These are phyloP conservation scores for Colletotrichum endophyticum DNA, from an alignment of 2,329 filamentous ascomycete genomes.

Conservation along the genomic window DNA sequence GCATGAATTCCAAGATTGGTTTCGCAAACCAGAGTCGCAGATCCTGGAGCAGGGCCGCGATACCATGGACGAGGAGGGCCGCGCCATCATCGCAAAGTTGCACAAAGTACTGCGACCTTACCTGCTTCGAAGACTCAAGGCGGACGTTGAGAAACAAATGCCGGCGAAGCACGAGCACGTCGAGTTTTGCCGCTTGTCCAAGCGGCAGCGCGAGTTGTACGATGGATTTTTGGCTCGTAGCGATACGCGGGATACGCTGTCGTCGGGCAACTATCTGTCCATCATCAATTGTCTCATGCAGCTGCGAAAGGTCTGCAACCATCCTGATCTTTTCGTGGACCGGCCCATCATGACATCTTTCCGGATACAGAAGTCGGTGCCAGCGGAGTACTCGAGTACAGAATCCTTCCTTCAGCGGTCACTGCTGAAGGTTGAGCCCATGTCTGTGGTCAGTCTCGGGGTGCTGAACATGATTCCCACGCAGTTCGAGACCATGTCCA, in stretches of 20 bases:
- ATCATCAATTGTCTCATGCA: conserved; percentile 99
- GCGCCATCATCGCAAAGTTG: conserved; percentile 88
- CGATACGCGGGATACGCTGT: conserved; percentile 86
- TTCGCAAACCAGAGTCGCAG: conserved; percentile 92
- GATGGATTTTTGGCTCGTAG: conserved; percentile 93
- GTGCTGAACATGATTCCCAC: conserved; percentile 83
- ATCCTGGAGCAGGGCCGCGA: conserved; percentile 94
- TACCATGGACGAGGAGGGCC: conserved; percentile 92
- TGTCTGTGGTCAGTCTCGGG: conserved; percentile 71
- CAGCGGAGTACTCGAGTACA: conserved; percentile 74
- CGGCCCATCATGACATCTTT: conserved; percentile 97
- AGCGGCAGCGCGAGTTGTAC: conserved; percentile 93
- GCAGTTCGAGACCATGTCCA: conserved; percentile 70
- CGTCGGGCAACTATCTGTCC: conserved; percentile 93
- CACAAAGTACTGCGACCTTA: conserved; percentile 95
- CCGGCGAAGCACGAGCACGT: conserved; percentile 98
- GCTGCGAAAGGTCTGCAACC: conserved; percentile 96
- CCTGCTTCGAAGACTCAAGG: conserved; percentile 86
- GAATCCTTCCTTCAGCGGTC: conserved; percentile 72
- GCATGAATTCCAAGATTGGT: conserved; percentile 96
- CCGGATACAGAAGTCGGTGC: conserved; percentile 82
- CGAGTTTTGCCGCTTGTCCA: conserved; percentile 92
- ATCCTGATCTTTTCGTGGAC: conserved; percentile 95
- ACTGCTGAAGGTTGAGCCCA: conserved; percentile 65
- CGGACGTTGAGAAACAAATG: conserved; percentile 99